Evolutionary conservation across 176 grass and related monocot species (phyloP).

Genomic region (Dactylis glomerata): DNA sequence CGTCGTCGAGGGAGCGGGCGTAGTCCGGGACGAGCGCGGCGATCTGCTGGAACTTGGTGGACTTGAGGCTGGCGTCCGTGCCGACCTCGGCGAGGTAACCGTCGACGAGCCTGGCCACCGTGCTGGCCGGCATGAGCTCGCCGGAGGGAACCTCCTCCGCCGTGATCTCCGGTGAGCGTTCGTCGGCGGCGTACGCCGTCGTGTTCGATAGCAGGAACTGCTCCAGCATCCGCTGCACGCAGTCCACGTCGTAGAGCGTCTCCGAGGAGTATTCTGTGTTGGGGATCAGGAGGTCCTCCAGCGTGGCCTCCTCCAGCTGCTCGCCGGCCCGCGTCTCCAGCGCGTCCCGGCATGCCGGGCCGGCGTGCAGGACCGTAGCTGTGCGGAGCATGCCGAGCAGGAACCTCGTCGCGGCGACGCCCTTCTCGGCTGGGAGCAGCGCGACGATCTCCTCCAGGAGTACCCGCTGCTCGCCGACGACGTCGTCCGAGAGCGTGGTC

Average conservation of each 20-base stretch:
- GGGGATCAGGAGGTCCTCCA: constrained; percentile 74
- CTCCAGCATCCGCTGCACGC: constrained; percentile 74
- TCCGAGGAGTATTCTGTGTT: constrained; percentile 47
- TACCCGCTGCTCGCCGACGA: constrained; percentile 45
- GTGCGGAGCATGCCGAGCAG: constrained; percentile 58
- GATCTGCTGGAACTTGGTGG: constrained; percentile 66
- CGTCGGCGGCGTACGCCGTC: constrained; percentile 12
- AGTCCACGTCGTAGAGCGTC: constrained; percentile 85
- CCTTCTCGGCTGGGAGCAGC: constrained; percentile 61
- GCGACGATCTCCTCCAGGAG: constrained; percentile 68
- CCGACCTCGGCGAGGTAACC: constrained; percentile 82
- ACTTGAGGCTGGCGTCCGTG: constrained; percentile 62
- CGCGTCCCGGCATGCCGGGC: constrained; percentile 53
- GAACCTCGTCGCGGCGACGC: constrained; percentile 48
- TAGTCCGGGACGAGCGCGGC: constrained; percentile 66
- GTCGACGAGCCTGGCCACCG: constrained; percentile 69
- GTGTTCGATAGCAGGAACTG: constrained; percentile 53
- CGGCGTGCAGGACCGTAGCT: constrained; percentile 59
- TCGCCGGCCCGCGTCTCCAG: constrained; percentile 55
- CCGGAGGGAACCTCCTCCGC: constrained; percentile 44
- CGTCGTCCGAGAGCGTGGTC: constrained; percentile 36
- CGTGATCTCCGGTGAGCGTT: constrained; percentile 43
- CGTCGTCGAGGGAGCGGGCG: constrained; percentile 59
- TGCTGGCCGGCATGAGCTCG: constrained; percentile 53
- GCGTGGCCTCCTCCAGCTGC: constrained; percentile 65